Evolutionary conservation across 1,139 yeast species (phyloP), one percentile per base, ranked within the genome.

Genomic region (Candida freyschussii): DNA sequence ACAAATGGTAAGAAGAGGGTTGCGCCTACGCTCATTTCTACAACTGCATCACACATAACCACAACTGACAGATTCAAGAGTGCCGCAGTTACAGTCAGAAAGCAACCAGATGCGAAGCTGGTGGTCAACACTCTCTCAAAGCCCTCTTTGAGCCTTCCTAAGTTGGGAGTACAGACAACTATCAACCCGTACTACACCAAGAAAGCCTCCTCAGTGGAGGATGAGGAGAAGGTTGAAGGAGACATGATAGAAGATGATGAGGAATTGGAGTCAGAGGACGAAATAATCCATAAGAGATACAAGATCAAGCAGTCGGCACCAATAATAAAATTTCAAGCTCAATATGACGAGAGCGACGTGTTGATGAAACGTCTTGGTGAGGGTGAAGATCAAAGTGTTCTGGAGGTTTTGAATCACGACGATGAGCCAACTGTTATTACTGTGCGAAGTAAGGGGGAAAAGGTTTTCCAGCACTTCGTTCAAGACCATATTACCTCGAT

Each of bases 1-100:
- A 53, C 48, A 22, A 58, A 81, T 26, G 97, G 97, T 11, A 81
- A 78, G 52, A 87, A 87, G 48, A 64, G 96, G 43, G 91, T 91
- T 2, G 76, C 95, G 0, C 97, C 98, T 1, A 68, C 79, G 34
- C 62, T 89, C n/a, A 70, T 89, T 2, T 62, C 77, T 10, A 48
- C 60, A 10, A 43, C 63, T 5, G 41, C 59, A 9, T 32, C 39
- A 6, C 39, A 33, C 19, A 31, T 47, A 9, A 38, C 48, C 0
- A 19, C 27, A 2, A 17, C 26, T 14, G 36, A 38, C 34, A 34
- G 41, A 34, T 44, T 48, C 37, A 37, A 37, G 26, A 27, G 27
- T 13, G 31, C 41, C 3, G 20, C 45, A 4, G 35, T 39, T 7
- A 24, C 43, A 4, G 31, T 40, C 3, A 29, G 38, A n/a, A 24